Base-by-base conservation (phyloP, 768 basidiomycete species). In the Mycena venus region DNA sequence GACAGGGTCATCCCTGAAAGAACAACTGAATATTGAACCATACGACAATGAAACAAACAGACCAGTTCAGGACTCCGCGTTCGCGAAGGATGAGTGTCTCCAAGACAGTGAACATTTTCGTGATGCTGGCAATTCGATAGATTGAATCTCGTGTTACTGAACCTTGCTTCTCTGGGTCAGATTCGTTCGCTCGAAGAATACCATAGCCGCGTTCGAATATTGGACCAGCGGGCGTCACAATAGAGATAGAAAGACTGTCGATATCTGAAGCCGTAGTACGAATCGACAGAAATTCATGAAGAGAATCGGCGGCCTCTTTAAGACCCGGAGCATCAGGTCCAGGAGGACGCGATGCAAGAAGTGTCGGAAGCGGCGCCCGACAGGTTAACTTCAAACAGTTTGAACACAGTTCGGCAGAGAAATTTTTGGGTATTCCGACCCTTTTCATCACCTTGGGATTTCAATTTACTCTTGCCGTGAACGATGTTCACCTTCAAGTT, bases 101-200 rank as follows among this genome's bases (percentile, higher is more conserved):
- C 6, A 90, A 74, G 0, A 85, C 84, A 4, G 86, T 84, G 75
- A 90, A 89, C 70, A 90, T 79, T 79, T 91, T 91, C 8, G 87
- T 85, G 67, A 89, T 85, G 47, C 87, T 89, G 2, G 89, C 89
- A 29, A 90, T 81, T 31, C 91, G 84, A 74, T 90, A 91, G 60
- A 89, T 84, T 0, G 89, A 86, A 75, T 90, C 78, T 62, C 84
- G 82, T n/a, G 85, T 79, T 1, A 87, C 83, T 0, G 77, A 78
- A 6, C 75, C 75, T 12, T 70, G 72, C 8, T 77, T 62, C 21
- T 72, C 70, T 2, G 61, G 47, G n/a, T 73, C 75, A 3, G 84
- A 82, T 75, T 88, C 89, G 69, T 90, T 90, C 36, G 87, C 88
- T 60, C 83, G 80, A 40, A 83, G 80, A 8, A 75, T 75, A 19